Evolutionary conservation across 2,329 filamentous ascomycete genomes (phyloP).

Genomic region (Neonectria faginata): DNA sequence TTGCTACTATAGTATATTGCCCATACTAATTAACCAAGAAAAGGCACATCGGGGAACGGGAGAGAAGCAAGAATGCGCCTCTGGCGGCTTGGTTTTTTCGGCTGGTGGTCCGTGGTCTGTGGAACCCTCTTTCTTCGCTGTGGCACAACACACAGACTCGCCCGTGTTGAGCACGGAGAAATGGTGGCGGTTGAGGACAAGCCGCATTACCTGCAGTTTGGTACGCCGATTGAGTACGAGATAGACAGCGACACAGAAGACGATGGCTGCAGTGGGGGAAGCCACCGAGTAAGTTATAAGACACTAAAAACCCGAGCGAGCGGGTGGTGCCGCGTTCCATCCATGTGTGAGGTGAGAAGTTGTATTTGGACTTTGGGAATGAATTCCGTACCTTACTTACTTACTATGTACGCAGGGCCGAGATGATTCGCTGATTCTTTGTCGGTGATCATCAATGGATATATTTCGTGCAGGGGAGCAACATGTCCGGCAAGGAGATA

Average conservation of each 20-base stretch:
- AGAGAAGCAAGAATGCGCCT: not conserved
- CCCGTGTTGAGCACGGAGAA: not conserved
- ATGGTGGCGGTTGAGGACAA: not conserved
- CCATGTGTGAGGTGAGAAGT: slow-evolving; percentile 16
- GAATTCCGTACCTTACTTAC: no score
- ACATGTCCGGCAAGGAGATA: not conserved
- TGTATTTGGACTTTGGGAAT: slow-evolving; percentile 8
- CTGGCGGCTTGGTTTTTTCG: not conserved
- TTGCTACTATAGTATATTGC: not conserved
- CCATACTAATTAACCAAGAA: not conserved
- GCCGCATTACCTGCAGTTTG: not conserved
- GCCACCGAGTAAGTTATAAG: not conserved
- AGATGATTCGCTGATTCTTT: not conserved
- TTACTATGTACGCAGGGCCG: not conserved
- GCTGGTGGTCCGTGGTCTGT: not conserved
- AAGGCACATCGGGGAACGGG: not conserved
- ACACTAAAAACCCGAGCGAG: slow-evolving; percentile 22
- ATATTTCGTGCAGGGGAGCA: not conserved
- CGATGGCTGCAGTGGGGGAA: not conserved
- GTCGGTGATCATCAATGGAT: not conserved
- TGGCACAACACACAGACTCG: not conserved
- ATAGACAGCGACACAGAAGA: not conserved
- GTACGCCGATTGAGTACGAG: not conserved
- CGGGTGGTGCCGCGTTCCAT: slow-evolving; percentile 23
- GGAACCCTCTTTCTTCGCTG: not conserved